Percentiles rank a stretch among this genome's conserved stretches.
phyloP scores from a whole-genome alignment of 495 filamentous ascomycete species.

The Hypoxylon intermedium region DNA sequence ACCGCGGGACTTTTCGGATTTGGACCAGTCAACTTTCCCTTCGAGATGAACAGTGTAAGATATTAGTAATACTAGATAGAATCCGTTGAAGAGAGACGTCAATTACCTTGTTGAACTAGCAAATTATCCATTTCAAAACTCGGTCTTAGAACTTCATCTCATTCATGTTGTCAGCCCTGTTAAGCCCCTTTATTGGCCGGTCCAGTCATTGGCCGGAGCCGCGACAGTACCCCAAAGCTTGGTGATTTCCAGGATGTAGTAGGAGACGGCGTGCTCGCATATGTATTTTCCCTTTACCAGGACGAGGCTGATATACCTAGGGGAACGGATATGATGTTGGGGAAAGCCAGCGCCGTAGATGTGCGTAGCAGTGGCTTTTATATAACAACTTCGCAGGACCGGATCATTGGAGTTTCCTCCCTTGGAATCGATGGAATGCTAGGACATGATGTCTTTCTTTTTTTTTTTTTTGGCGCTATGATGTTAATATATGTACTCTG shows the following conservation, averaged over 20 bases:
- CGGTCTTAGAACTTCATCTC: neutral
- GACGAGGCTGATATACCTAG: slow-evolving; percentile 28
- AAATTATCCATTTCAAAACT: no score
- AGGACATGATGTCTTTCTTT: slow-evolving; percentile 43
- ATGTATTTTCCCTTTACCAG: slow-evolving; percentile 2
- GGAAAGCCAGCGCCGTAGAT: slow-evolving; percentile 44
- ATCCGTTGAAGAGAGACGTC: no score
- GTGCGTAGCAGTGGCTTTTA: slow-evolving; percentile 45
- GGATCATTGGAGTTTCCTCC: slow-evolving; percentile 47
- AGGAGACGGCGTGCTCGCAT: slow-evolving; percentile 5
- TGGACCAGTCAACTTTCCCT: no score
- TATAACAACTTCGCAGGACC: slow-evolving; percentile 34
- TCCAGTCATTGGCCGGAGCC: neutral
- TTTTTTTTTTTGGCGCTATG: no score
- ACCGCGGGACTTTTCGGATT: no score
- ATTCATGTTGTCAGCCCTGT: no score
- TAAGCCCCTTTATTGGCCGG: no score
- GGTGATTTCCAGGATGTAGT: slow-evolving; percentile 4
- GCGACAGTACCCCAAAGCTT: slow-evolving; percentile 12
- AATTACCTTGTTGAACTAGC: no score
- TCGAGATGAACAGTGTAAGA: no score
- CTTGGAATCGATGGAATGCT: slow-evolving; percentile 46
- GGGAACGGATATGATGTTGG: slow-evolving; percentile 45
- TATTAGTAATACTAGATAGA: no score
- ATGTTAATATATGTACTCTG: slow-evolving; percentile 43